These are phyloP conservation scores for Heterobasidion irregulare DNA, from an alignment of 1,284 basidiomycete genomes.

Conservation along the genomic window DNA sequence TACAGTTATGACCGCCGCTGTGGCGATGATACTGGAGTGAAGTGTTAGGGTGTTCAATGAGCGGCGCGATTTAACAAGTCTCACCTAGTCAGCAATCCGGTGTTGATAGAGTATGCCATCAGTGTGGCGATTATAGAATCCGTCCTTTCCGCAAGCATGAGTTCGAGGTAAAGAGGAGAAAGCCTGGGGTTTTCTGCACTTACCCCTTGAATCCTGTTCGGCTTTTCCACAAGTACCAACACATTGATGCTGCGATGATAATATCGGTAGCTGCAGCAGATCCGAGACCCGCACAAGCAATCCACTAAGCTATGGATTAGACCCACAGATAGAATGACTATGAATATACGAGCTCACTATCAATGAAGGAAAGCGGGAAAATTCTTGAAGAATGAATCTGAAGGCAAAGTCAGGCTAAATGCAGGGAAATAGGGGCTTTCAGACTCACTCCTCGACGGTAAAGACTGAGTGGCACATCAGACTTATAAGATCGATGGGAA, in stretches of 20 bases:
- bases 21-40: background rate
- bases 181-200: background rate
- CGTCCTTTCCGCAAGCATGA: background rate
- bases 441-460: background rate
- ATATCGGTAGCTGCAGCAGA: background rate
- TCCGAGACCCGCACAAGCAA: background rate
- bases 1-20: background rate
- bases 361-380: background rate
- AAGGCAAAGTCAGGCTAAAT: background rate
- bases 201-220: background rate
- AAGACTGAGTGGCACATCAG: background rate
- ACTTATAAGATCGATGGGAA: background rate
- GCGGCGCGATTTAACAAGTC: background rate
- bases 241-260: background rate
- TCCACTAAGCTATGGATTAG: background rate
- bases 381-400: background rate
- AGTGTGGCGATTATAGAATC: background rate
- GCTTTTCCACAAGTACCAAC: slow-evolving; percentile 1
- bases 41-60: background rate
- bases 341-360: background rate
- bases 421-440: background rate
- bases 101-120: background rate
- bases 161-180: background rate
- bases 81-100: background rate
- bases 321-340: background rate